A percentile compares a stretch with the other conserved stretches of the same genome.
These are phyloP conservation scores for Cladosporium sp. DNA, from an alignment of 2,329 filamentous ascomycete species.

Conservation along the genomic window DNA sequence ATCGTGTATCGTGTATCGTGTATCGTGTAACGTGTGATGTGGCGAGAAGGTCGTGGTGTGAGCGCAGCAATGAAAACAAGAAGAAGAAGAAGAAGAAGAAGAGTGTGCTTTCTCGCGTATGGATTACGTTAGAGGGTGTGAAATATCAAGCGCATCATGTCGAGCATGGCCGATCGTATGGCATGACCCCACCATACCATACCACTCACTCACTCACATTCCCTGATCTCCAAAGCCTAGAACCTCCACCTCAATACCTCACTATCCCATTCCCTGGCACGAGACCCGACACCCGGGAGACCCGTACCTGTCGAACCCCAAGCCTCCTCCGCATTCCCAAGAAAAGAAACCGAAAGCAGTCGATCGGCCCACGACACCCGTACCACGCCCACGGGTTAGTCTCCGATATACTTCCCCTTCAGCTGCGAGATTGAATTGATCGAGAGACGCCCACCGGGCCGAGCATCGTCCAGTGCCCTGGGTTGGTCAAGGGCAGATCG, in stretches of 20 bases:
- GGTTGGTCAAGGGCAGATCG: neutral
- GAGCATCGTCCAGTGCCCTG: neutral
- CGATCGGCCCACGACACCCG: neutral
- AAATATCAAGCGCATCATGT: neutral
- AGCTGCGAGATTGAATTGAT: constrained; percentile 3
- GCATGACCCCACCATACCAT: neutral
- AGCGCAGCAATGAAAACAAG: neutral
- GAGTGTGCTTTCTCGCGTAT: neutral
- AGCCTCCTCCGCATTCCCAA: neutral
- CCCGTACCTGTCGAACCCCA: neutral
- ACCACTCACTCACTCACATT: neutral
- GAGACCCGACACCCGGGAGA: neutral
- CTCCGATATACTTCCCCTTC: constrained; percentile 5
- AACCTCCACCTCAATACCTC: neutral
- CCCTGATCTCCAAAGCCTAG: neutral
- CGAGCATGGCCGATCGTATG: neutral
- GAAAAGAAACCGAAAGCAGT: neutral
- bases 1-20: neutral
- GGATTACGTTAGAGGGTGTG: neutral
- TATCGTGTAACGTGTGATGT: neutral
- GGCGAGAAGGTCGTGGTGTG: neutral
- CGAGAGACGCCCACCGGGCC: neutral
- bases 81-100: no score
- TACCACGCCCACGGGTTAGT: neutral
- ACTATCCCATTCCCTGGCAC: neutral